phyloP scores from a whole-genome alignment of 2,329 filamentous ascomycete genomes.

The Phyllosticta citriasiana region DNA sequence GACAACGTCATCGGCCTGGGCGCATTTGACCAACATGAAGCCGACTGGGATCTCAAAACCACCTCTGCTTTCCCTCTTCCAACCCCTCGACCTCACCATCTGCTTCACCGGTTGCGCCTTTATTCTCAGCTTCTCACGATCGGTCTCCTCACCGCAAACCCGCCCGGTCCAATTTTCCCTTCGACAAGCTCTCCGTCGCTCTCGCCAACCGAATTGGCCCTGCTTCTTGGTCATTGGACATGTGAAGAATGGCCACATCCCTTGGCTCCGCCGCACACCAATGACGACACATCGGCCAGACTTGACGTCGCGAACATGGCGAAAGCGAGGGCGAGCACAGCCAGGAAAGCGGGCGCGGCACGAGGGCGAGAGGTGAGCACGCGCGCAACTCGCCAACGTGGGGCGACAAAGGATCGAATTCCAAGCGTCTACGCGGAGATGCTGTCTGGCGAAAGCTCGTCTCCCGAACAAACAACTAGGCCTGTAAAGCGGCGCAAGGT shows the following conservation, averaged over 20 bases:
- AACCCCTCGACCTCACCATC: neutral
- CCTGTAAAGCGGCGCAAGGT: conserved; percentile 27
- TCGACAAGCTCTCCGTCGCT: neutral
- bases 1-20: neutral
- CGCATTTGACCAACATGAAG: neutral
- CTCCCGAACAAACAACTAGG: conserved; percentile 22
- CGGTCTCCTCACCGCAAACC: neutral
- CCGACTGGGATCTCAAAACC: neutral
- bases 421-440: conserved; percentile 38
- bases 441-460: conserved; percentile 31
- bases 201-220: neutral
- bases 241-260: neutral
- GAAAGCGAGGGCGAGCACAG: conserved; percentile 1
- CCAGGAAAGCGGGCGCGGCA: neutral
- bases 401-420: conserved; percentile 18
- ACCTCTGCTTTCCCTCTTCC: neutral
- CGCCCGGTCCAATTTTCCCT: neutral
- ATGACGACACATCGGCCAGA: neutral
- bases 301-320: neutral
- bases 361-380: neutral
- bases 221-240: neutral
- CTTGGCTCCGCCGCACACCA: neutral
- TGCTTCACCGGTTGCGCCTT: neutral
- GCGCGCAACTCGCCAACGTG: neutral
- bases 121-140: neutral